Evolutionary conservation across 2,329 filamentous ascomycete genomes (phyloP).

Genomic region (Colletotrichum incanum): DNA sequence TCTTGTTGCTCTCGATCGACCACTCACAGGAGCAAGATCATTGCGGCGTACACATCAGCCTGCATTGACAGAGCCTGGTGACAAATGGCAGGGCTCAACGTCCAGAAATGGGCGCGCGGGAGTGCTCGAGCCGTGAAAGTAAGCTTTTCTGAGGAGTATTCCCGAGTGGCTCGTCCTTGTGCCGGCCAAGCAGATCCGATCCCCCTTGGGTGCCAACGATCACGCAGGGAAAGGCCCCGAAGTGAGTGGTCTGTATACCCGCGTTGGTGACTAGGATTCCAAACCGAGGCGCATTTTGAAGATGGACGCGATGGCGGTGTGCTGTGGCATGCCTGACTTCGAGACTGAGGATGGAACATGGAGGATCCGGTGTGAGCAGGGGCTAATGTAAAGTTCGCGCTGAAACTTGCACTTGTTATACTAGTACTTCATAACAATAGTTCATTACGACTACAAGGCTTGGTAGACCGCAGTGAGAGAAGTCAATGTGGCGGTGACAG

Average conservation of each 20-base stretch:
- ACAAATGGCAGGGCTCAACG: not conserved
- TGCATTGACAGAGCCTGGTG: not conserved
- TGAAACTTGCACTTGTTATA: conserved; percentile 4
- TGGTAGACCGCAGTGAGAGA: not conserved
- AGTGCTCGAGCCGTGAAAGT: conserved; percentile 8
- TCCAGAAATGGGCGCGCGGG: not conserved
- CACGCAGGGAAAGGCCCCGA: not conserved
- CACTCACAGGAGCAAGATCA: not conserved
- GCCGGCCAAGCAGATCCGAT: not conserved
- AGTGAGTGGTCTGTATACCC: not conserved
- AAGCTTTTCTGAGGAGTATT: conserved; percentile 3
- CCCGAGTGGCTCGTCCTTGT: not conserved
- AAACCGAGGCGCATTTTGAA: not conserved
- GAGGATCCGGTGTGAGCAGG: not conserved
- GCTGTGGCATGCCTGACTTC: not conserved
- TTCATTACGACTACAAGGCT: not conserved
- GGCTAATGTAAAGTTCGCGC: not conserved
- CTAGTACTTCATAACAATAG: not conserved
- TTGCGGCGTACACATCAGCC: not conserved
- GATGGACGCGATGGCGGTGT: not conserved
- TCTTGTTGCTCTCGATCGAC: not conserved
- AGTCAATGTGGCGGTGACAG: not conserved
- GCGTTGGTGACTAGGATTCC: not conserved
- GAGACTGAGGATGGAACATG: not conserved
- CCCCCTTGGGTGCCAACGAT: not conserved